Evolutionary conservation across 1,284 basidiomycete genomes (phyloP).

Genomic region (Vanrija humicola): DNA sequence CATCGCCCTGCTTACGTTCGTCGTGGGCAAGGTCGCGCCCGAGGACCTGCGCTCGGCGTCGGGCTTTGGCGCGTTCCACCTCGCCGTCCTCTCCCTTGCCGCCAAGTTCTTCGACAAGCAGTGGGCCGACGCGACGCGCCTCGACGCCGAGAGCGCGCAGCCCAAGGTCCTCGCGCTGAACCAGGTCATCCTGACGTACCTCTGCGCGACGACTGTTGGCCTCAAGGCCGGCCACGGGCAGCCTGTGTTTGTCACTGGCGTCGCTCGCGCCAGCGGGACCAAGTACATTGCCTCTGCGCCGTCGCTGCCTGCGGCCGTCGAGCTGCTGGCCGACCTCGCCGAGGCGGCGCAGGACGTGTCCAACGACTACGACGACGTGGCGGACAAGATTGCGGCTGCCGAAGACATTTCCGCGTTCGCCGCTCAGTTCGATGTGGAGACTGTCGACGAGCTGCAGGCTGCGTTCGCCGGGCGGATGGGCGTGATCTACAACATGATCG

Average conservation of each 20-base stretch:
- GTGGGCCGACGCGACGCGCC: constrained; percentile 51
- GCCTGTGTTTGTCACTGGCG: constrained; percentile 40
- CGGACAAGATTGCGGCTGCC: constrained; percentile 28
- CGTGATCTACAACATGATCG: constrained; percentile 55
- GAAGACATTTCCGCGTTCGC: constrained; percentile 12
- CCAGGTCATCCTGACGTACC: constrained; percentile 38
- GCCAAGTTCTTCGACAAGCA: constrained; percentile 68
- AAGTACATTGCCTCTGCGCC: constrained; percentile 32
- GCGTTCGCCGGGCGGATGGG: constrained; percentile 4
- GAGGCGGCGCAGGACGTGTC: constrained; percentile 30
- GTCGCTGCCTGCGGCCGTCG: constrained; percentile 27
- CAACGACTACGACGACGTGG: constrained; percentile 26
- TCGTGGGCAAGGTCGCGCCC: constrained; percentile 50
- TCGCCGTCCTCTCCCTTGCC: constrained; percentile 70
- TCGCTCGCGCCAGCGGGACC: constrained; percentile 21
- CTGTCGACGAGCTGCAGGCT: constrained; percentile 13
- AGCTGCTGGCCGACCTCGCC: constrained; percentile 31
- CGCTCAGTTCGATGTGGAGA: constrained; percentile 6
- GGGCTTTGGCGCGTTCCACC: constrained; percentile 78
- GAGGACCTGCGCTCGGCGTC: constrained; percentile 66
- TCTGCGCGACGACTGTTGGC: constrained; percentile 30
- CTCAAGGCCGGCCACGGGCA: constrained; percentile 33
- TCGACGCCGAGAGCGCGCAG: not conserved
- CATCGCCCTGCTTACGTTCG: constrained; percentile 49
- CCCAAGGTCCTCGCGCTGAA: constrained; percentile 32